A percentile compares a stretch with the other conserved stretches of the same genome.
These are phyloP conservation scores for Obelidium mucronatum DNA, from an alignment of 192 early-diverging fungal genomes.

Conservation along the genomic window DNA sequence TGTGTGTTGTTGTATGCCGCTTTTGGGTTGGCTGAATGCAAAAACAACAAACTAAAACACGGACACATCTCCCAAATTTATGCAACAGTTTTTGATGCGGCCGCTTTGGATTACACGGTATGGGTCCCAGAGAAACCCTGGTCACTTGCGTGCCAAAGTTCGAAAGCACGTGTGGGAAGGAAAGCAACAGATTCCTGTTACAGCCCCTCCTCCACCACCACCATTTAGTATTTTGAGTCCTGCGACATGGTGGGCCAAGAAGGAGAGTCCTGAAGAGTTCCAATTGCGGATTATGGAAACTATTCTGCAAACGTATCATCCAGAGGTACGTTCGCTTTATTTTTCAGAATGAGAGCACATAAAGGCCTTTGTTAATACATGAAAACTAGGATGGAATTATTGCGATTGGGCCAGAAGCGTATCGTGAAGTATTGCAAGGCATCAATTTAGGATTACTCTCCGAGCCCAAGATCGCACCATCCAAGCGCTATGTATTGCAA, in stretches of 20 bases:
- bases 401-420: slow-evolving; percentile 28
- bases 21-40: too few relatives aligned
- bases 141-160: slow-evolving; percentile 14
- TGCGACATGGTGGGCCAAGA: slow-evolving; percentile 2
- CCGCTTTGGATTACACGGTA: slow-evolving; percentile 21
- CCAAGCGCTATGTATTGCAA: slow-evolving; percentile 21
- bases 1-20: background rate
- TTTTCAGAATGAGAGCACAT: background rate
- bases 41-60: too few relatives aligned
- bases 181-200: background rate
- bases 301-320: slow-evolving; percentile 4
- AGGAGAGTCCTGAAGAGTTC: slow-evolving; percentile 22
- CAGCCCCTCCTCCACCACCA: background rate
- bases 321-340: slow-evolving; percentile 7
- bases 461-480: background rate
- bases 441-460: slow-evolving; percentile 2
- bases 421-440: slow-evolving; percentile 25
- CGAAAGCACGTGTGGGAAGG: slow-evolving; percentile 18
- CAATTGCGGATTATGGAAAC: background rate
- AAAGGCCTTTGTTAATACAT: background rate
- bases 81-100: slow-evolving; percentile 22
- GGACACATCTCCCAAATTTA: background rate
- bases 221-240: background rate
- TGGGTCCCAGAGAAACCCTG: slow-evolving; percentile 2
- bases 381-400: slow-evolving; percentile 32